Base-by-base conservation (phyloP, 2,329 filamentous ascomycete species). In the Zymoseptoria crescenta region DNA sequence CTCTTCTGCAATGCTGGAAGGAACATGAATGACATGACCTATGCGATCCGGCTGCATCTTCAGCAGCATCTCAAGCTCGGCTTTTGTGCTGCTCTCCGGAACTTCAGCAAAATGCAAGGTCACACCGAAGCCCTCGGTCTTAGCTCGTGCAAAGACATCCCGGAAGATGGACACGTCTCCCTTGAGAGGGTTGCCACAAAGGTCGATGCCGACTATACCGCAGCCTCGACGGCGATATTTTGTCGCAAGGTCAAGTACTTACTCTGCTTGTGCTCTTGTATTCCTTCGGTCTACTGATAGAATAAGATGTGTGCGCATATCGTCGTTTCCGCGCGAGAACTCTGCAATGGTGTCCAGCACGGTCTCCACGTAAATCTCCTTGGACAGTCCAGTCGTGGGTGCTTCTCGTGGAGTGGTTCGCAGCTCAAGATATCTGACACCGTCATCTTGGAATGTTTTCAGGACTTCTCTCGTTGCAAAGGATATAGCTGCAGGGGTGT, bases 31-130 rank as follows among this genome's bases (percentile, higher is more conserved):
- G 8, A 91, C 88, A 74, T 94, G 90, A 0, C 89, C 89, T 8
- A 95, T 74, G 6, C 90, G 77, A 59, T 85, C 80, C 0, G 89
- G 90, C 51, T 73, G 63, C 79, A 85, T 93, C 0, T 75, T 76
- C 50, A 95, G 77, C 56, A 94, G 73, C 1, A 80, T 82, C 10
- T 76, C 71, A 13, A 93, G 76, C 75, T 94, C 89, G 6, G 75
- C 71, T 1, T 79, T 75, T 2, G 79, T 79, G 0, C 80, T 80
- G 8, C 83, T 86, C 2, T 75, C 74, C 51, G 81, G 77, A 1
- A 82, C 80, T 73, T 94, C 90, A 1, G 87, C 90, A 70, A 94
- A 94, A 72, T 94, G 90, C 56, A 93, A 74, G 0, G 89, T 92
- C 27, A 91, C 73, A 1, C 80, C 80, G 16, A 94, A 72, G 0